Percentiles rank a stretch among this genome's conserved stretches.
phyloP scores from a whole-genome alignment of 2,329 filamentous ascomycete genomes.

The Trichoderma hamatum region DNA sequence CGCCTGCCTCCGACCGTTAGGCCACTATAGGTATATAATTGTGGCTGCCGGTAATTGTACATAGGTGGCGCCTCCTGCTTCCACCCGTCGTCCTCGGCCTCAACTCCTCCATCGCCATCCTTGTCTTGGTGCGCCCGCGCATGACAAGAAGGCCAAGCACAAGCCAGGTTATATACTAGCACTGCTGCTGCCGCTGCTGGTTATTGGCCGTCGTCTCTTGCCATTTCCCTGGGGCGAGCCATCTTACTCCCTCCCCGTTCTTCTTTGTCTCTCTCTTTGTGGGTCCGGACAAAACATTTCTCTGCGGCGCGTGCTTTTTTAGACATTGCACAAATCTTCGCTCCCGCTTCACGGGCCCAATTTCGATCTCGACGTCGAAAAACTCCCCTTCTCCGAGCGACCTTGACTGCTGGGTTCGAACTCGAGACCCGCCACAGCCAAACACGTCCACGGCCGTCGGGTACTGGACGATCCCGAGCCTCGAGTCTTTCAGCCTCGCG shows the following conservation, averaged over 20 bases:
- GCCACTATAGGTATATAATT: not conserved
- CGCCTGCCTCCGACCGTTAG: not conserved
- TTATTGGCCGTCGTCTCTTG: not conserved
- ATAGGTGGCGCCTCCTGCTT: conserved; percentile 17
- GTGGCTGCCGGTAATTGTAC: conserved; percentile 12
- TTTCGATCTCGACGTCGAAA: conserved; percentile 5
- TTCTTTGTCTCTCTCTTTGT: conserved; percentile 19
- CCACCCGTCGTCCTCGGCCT: not conserved
- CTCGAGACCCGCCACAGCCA: not conserved
- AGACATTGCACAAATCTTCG: conserved; percentile 14
- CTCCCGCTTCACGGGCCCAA: conserved; percentile 17
- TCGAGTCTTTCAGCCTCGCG: conserved; percentile 3
- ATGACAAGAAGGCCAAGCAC: not conserved
- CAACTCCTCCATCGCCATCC: conserved; percentile 12
- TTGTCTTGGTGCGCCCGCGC: conserved; percentile 12
- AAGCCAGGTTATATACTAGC: not conserved
- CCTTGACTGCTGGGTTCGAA: not conserved
- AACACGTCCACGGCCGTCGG: not conserved
- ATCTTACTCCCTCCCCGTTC: not conserved
- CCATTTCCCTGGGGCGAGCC: not conserved
- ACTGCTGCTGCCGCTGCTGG: not conserved
- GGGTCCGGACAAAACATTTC: conserved; percentile 27
- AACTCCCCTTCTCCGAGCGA: not conserved
- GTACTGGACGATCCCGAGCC: not conserved
- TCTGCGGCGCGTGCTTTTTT: conserved; percentile 23